A percentile compares a stretch with the other conserved stretches of the same genome.
Conservation (phyloP, 176 grass and related monocot species). For the Alloteropsis semialata region DNA sequence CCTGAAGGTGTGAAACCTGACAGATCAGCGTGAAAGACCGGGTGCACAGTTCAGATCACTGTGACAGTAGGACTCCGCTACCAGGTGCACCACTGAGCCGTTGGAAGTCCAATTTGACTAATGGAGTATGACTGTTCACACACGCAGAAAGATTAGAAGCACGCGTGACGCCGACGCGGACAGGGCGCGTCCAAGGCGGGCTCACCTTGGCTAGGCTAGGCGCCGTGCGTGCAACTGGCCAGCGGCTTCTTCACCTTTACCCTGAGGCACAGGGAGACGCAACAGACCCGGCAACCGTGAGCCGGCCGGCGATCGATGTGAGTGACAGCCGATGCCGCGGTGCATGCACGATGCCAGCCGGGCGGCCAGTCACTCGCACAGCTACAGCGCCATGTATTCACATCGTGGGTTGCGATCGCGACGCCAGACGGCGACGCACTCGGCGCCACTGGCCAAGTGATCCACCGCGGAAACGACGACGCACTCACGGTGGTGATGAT, state of each 20-base stretch:
- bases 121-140: conserved; percentile 21
- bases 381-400: background rate
- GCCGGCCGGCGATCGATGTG: background rate
- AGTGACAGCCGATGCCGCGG: conserved; percentile 14
- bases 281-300: background rate
- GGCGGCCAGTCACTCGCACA: background rate
- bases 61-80: background rate
- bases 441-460: background rate
- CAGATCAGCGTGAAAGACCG: background rate
- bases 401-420: background rate
- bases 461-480: background rate
- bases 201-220: conserved; percentile 1
- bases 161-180: conserved; percentile 31
- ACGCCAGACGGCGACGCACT: conserved; percentile 32
- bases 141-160: background rate
- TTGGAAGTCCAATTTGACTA: background rate
- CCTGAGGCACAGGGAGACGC: background rate
- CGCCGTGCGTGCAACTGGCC: background rate
- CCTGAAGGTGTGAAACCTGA: background rate
- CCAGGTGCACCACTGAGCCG: background rate
- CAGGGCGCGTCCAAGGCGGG: conserved; percentile 22
- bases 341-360: conserved; percentile 17
- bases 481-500: background rate
- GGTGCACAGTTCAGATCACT: background rate
- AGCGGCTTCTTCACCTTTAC: background rate